A percentile compares a stretch with the other conserved stretches of the same genome.
phyloP scores from a whole-genome alignment of 179 eudicot species.

The Drosera spatulata region DNA sequence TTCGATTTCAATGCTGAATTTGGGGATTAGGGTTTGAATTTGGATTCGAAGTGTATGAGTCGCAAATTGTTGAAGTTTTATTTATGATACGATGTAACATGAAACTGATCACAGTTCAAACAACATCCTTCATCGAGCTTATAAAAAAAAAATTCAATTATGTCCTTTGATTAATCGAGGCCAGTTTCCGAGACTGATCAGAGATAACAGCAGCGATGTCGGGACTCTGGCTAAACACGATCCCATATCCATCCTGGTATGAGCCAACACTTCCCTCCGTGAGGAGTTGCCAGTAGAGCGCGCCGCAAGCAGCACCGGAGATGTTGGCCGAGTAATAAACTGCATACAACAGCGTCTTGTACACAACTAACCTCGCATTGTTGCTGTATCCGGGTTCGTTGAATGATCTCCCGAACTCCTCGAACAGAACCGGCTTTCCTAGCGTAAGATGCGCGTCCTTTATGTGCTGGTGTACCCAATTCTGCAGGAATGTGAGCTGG shows the following conservation, averaged over 20 bases:
- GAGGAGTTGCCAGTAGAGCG: conserved; percentile 66
- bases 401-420: conserved; percentile 55
- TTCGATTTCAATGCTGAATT: too few relatives aligned
- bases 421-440: conserved; percentile 39
- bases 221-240: conserved; percentile 25
- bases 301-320: conserved; percentile 59
- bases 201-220: conserved; percentile 26
- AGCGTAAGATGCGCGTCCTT: conserved; percentile 35
- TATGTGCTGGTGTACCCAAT: conserved; percentile 45
- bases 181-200: conserved; percentile 28
- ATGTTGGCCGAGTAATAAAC: conserved; percentile 37
- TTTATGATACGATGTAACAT: too few relatives aligned
- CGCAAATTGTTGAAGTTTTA: too few relatives aligned
- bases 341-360: conserved; percentile 23
- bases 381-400: conserved; percentile 26
- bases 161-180: too few relatives aligned
- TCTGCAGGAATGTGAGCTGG: conserved; percentile 28
- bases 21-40: too few relatives aligned
- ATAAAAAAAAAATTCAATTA: too few relatives aligned
- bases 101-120: too few relatives aligned
- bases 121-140: too few relatives aligned
- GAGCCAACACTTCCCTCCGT: conserved; percentile 32
- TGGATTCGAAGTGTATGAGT: too few relatives aligned
- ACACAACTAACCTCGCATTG: conserved; percentile 26
- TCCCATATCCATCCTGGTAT: conserved; percentile 44